Evolutionary conservation across 2,329 filamentous ascomycete species (phyloP), one percentile per base, ranked within the genome.

Genomic region (Venturia oleaginea): DNA sequence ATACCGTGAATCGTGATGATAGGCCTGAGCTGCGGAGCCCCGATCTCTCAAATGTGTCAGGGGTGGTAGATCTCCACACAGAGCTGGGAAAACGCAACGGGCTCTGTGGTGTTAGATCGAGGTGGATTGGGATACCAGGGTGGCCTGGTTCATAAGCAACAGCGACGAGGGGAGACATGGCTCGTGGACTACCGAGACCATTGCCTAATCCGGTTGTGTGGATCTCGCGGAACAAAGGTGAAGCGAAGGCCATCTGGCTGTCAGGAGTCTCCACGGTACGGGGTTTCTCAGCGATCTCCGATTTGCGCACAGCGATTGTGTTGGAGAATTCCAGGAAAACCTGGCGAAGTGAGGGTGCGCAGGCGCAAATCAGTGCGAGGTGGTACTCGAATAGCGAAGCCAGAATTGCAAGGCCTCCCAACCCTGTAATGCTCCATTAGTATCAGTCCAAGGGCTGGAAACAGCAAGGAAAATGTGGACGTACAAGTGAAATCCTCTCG

Each of bases 311-410:
- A 34, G 27, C 8, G 13, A 34, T 34, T 19, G 17, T 34, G 19
- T 8, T 13, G n/a, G 37, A 40, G 13, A 64, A 22, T 3, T 27
- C 34, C 15, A 38, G 19, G 34, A 59, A 64, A 15, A 64, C 11
- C 11, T 48, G 27, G 4, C 51, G 43, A 24, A 64, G 24, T 2
- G 48, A 57, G 30, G 62, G 62, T n/a, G 62, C 62, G 30, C 62
- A 57, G 42, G 46, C 62, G 48, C 62, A 64, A 4, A 59, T 59
- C 19, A 64, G 34, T 13, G 34, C 62, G 15, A 64, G 37, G 30
- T 64, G 43, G 17, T 38, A 34, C 27, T 64, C 62, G 34, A 48
- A 48, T 13, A 57, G 32, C 11, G 62, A 37, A 6, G 48, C 54
- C 27, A 57, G 10, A 17, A 42, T 57, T 38, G 37, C 22, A 38